phyloP scores from a whole-genome alignment of 768 basidiomycete genomes.

The Trametes maxima region DNA sequence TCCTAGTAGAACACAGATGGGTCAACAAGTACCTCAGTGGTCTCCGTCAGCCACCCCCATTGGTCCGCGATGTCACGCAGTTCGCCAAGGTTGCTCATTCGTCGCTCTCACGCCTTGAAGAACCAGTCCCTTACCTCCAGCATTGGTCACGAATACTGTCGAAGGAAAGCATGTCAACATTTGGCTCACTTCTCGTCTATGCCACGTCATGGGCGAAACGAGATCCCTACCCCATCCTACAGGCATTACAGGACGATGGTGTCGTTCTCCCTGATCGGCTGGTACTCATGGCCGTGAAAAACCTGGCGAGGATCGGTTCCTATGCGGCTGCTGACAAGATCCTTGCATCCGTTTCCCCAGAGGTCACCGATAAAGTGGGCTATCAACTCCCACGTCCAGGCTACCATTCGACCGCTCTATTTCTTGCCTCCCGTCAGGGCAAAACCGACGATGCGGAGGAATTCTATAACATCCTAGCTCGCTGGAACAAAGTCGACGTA shows the following conservation, averaged over 20 bases:
- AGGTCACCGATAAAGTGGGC: too few relatives aligned
- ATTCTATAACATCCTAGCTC: slow-evolving; percentile 43
- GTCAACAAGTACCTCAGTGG: slow-evolving; percentile 1
- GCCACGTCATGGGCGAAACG: slow-evolving; percentile 3
- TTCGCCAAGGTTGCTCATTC: background rate
- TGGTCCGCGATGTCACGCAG: background rate
- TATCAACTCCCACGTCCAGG: slow-evolving; percentile 1
- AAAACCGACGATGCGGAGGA: slow-evolving; percentile 45
- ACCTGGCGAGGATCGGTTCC: slow-evolving; percentile 43
- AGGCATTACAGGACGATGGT: slow-evolving; percentile 42
- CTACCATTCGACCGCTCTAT: slow-evolving; percentile 49
- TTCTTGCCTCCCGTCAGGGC: slow-evolving; percentile 56
- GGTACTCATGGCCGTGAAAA: slow-evolving; percentile 37
- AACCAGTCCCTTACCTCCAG: slow-evolving; percentile 31
- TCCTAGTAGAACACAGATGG: slow-evolving; percentile 44
- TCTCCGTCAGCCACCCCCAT: background rate
- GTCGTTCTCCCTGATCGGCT: slow-evolving; percentile 34
- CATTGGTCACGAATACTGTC: slow-evolving; percentile 34
- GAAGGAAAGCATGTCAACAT: slow-evolving; percentile 33
- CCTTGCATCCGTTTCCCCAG: slow-evolving; percentile 37
- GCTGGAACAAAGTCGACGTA: slow-evolving; percentile 30
- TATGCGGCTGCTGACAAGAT: slow-evolving; percentile 48
- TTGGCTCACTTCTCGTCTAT: slow-evolving; percentile 3
- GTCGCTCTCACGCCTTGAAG: background rate
- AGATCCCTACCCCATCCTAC: slow-evolving; percentile 44